Conservation (phyloP, 1,284 basidiomycete species). For the Cryptococcus sp. region DNA sequence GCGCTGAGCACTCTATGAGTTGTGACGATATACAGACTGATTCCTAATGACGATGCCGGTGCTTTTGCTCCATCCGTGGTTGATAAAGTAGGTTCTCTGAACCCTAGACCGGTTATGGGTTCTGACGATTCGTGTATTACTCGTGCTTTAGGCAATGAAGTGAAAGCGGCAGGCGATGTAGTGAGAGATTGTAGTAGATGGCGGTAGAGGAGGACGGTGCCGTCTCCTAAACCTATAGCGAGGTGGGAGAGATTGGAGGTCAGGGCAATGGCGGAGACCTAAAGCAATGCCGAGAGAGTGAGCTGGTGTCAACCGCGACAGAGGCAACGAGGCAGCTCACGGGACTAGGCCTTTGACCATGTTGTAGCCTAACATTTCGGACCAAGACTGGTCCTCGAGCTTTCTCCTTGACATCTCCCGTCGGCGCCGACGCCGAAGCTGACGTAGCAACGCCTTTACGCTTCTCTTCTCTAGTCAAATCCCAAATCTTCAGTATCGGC, state of each 20-base stretch:
- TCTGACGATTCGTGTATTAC: slow-evolving; percentile 75
- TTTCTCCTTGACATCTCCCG: not conserved
- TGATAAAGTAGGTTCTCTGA: slow-evolving; percentile 62
- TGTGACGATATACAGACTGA: slow-evolving; percentile 80
- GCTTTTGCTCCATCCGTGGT: slow-evolving; percentile 9
- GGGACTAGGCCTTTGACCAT: slow-evolving; percentile 75
- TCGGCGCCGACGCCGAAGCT: not conserved
- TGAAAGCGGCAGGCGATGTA: slow-evolving; percentile 60
- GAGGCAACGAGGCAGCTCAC: slow-evolving; percentile 55
- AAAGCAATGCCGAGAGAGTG: not conserved
- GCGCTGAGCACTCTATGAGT: slow-evolving; percentile 72
- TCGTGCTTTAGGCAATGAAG: slow-evolving; percentile 74
- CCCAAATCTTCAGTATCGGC: slow-evolving; percentile 86
- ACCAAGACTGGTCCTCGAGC: slow-evolving; percentile 63
- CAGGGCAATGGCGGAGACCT: slow-evolving; percentile 80
- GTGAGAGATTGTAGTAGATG: slow-evolving; percentile 85
- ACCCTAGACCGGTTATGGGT: slow-evolving; percentile 88
- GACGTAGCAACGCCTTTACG: slow-evolving; percentile 55
- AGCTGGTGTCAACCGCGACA: not conserved
- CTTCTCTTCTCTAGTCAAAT: slow-evolving; percentile 73
- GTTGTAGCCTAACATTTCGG: slow-evolving; percentile 74
- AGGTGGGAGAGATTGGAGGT: slow-evolving; percentile 80
- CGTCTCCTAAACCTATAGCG: slow-evolving; percentile 88
- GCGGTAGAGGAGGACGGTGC: slow-evolving; percentile 87
- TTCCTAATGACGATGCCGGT: slow-evolving; percentile 33